Percentiles rank a stretch among this genome's conserved stretches.
phyloP scores from a whole-genome alignment of 2,329 filamentous ascomycete genomes.

The Aspergillus tamarii region DNA sequence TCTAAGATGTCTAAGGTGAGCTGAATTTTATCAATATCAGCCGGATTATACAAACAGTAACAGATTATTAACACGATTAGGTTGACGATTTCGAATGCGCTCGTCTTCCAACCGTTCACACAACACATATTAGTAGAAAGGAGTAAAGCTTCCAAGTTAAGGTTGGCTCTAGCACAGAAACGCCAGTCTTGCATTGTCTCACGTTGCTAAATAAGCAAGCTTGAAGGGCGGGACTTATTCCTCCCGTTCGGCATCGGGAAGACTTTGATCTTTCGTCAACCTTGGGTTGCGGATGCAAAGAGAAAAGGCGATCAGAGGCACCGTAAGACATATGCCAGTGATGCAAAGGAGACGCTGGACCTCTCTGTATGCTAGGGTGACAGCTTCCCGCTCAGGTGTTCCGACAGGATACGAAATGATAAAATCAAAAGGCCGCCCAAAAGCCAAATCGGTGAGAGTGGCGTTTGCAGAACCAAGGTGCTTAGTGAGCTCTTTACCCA shows the following conservation, averaged over 20 bases:
- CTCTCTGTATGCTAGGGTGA: constrained; percentile 50
- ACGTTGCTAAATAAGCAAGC: not conserved
- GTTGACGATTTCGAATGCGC: not conserved
- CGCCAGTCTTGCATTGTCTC: not conserved
- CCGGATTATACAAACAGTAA: not conserved
- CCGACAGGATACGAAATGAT: constrained; percentile 46
- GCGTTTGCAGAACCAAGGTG: constrained; percentile 42
- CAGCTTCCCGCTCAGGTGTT: constrained; percentile 47
- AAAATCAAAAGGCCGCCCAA: constrained; percentile 47
- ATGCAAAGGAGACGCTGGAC: constrained; percentile 55
- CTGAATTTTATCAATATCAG: not conserved
- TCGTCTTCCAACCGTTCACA: too few relatives aligned
- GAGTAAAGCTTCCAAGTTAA: not conserved
- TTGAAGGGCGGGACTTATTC: not conserved
- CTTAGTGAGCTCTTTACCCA: constrained; percentile 51
- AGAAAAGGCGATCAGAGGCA: constrained; percentile 51
- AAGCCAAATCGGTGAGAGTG: constrained; percentile 44
- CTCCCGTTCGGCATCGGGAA: constrained; percentile 41
- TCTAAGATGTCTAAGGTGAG: not conserved
- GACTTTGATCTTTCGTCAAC: constrained; percentile 50
- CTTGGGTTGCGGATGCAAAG: constrained; percentile 51
- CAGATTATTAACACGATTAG: not conserved
- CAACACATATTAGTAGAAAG: not conserved
- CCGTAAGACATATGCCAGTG: constrained; percentile 53
- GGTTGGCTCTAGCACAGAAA: not conserved